These are phyloP conservation scores for Candida silvicultrix DNA, from an alignment of 805 yeast genomes.

Conservation along the genomic window DNA sequence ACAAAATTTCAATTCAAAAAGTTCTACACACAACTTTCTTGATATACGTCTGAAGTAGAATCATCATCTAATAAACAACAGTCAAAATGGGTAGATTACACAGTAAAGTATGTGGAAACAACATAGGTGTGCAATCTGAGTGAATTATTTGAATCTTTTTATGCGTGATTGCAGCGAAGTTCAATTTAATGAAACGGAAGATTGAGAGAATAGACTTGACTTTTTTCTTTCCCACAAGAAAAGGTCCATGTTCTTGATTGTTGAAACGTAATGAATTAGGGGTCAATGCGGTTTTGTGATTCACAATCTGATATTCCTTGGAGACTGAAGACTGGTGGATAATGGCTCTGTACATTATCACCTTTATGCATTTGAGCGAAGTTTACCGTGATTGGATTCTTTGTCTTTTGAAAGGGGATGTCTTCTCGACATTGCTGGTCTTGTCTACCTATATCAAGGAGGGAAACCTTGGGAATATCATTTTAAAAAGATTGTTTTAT, in stretches of 20 bases:
- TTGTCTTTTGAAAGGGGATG: too few relatives aligned
- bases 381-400: background rate
- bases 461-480: background rate
- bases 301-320: background rate
- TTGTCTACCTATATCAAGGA: background rate
- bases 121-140: background rate
- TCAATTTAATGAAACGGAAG: background rate
- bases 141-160: background rate
- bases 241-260: background rate
- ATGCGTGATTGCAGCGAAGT: background rate
- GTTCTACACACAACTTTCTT: background rate
- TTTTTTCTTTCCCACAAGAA: background rate
- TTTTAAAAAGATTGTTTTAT: background rate
- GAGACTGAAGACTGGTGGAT: background rate
- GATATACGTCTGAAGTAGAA: background rate
- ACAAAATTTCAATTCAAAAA: background rate
- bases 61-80: constrained; percentile 29
- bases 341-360: background rate
- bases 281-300: constrained; percentile 18
- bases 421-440: background rate
- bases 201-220: background rate
- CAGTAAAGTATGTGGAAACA: constrained; percentile 74
- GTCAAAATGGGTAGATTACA: constrained; percentile 99
- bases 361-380: too few relatives aligned
- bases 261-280: constrained; percentile 20